phyloP scores from a whole-genome alignment of 1,284 basidiomycete genomes.

The Tremellales sp. region DNA sequence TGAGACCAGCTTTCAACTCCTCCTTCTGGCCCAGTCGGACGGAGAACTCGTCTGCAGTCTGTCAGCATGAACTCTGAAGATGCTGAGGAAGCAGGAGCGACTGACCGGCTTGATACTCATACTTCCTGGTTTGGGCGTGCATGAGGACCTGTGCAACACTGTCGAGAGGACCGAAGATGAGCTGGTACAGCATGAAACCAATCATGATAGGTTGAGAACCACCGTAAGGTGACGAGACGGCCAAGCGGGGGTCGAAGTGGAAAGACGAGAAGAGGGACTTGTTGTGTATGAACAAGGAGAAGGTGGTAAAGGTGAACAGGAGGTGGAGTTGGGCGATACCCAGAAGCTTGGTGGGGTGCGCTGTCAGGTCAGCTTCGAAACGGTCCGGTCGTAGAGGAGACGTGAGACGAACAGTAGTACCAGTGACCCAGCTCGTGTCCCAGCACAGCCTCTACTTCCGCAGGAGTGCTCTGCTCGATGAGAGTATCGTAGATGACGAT shows the following conservation, averaged over 20 bases:
- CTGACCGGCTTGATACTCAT: slow-evolving; percentile 85
- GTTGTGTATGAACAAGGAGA: slow-evolving; percentile 83
- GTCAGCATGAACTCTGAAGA: not conserved
- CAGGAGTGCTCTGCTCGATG: slow-evolving; percentile 80
- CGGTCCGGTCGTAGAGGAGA: not conserved
- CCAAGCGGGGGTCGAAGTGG: slow-evolving; percentile 65
- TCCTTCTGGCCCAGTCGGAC: slow-evolving; percentile 48
- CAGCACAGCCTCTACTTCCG: slow-evolving; percentile 82
- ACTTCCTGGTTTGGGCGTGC: slow-evolving; percentile 74
- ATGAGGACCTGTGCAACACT: slow-evolving; percentile 69
- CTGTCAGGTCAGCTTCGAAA: slow-evolving; percentile 10
- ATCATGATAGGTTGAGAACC: slow-evolving; percentile 71
- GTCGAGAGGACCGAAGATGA: slow-evolving; percentile 78
- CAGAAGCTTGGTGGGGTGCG: slow-evolving; percentile 85
- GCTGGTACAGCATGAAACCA: slow-evolving; percentile 82
- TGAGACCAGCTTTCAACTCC: slow-evolving; percentile 72
- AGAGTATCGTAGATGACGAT: slow-evolving; percentile 97
- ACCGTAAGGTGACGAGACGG: slow-evolving; percentile 53
- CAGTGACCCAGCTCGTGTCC: slow-evolving; percentile 95
- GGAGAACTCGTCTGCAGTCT: slow-evolving; percentile 43
- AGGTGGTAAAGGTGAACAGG: slow-evolving; percentile 77
- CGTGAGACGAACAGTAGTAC: slow-evolving; percentile 57
- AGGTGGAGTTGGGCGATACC: slow-evolving; percentile 80
- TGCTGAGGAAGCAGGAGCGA: slow-evolving; percentile 45
- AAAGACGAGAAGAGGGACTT: slow-evolving; percentile 78